A percentile compares a stretch with the other conserved stretches of the same genome.
phyloP scores from a whole-genome alignment of 768 basidiomycete genomes.

The Russula sp. region DNA sequence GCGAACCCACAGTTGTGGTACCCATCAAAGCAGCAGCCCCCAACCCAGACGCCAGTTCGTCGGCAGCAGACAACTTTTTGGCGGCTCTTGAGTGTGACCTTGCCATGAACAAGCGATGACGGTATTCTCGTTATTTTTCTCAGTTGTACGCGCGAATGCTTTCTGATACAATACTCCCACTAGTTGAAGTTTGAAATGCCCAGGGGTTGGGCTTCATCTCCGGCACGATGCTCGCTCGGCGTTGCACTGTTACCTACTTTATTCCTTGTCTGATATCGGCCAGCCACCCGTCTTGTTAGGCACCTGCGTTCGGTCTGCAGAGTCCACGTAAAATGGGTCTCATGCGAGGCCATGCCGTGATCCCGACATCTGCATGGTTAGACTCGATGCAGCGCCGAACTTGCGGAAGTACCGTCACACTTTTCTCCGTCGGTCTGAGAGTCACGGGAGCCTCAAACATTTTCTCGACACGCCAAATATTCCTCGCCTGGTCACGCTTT shows the following conservation, averaged over 20 bases:
- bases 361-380: constrained; percentile 6
- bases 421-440: constrained; percentile 4
- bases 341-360: constrained; percentile 8
- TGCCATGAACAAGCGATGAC: constrained; percentile 27
- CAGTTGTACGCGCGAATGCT: neutral
- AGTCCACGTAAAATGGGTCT: constrained; percentile 16
- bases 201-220: constrained; percentile 4
- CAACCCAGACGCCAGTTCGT: constrained; percentile 8
- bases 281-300: neutral
- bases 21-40: constrained; percentile 17
- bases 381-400: neutral
- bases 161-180: neutral
- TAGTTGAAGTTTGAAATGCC: neutral
- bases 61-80: constrained; percentile 57
- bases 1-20: neutral
- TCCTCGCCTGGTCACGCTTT: neutral
- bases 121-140: neutral
- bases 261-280: constrained; percentile 4
- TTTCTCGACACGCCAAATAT: neutral
- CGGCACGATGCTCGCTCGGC: neutral
- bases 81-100: constrained; percentile 61
- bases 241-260: constrained; percentile 7
- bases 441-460: neutral
- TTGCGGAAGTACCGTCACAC: neutral
- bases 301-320: neutral